Conservation (phyloP, 1,284 basidiomycete species). For the Malassezia restricta region DNA sequence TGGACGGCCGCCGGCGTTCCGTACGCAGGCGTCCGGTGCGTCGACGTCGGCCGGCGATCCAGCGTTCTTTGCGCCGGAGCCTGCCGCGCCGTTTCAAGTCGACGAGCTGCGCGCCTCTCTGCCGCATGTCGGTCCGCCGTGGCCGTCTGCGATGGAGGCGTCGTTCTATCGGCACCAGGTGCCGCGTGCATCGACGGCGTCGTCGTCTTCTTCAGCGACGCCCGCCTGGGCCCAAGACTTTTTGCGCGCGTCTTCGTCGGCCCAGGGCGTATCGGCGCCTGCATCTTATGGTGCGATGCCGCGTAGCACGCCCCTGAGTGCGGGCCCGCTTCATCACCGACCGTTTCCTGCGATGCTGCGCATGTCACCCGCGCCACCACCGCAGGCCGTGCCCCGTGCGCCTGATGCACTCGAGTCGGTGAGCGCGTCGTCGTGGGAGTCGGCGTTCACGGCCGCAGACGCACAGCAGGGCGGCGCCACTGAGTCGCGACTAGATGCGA, state of each 20-base stretch:
- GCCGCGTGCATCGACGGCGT: neutral
- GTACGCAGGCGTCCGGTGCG: neutral
- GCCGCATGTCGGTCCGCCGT: slow-evolving; percentile 14
- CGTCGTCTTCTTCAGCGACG: slow-evolving; percentile 8
- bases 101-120: slow-evolving; percentile 26
- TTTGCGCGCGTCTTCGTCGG: slow-evolving; percentile 10
- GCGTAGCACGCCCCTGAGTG: neutral
- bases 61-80: slow-evolving; percentile 20
- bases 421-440: slow-evolving; percentile 28
- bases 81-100: slow-evolving; percentile 24
- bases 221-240: slow-evolving; percentile 31
- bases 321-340: neutral
- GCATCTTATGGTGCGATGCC: neutral
- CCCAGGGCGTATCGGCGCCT: neutral
- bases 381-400: neutral
- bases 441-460: slow-evolving; percentile 37
- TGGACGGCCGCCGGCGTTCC: slow-evolving; percentile 12
- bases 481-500: slow-evolving; percentile 16
- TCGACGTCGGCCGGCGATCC: slow-evolving; percentile 13
- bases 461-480: slow-evolving; percentile 14
- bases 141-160: slow-evolving; percentile 19
- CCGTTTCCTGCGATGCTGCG: neutral
- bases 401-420: neutral
- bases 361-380: neutral
- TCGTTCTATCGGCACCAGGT: slow-evolving; percentile 15